Percentiles rank a stretch among this genome's conserved stretches.
Evolutionary conservation across 148 eudicot species (phyloP).

Genomic region (Bassia scoparia): DNA sequence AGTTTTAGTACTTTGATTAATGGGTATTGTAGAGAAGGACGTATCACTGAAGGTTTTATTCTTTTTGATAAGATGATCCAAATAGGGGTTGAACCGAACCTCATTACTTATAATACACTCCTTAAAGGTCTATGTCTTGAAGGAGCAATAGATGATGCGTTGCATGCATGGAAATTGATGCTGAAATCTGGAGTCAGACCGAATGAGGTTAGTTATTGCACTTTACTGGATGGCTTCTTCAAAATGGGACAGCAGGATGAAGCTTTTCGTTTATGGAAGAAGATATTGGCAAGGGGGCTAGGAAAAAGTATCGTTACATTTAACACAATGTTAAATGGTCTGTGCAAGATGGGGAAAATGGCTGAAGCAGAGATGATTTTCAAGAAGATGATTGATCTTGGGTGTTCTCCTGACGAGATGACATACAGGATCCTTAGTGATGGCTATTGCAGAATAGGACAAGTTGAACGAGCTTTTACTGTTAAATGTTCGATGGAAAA

Average conservation of each 20-base stretch:
- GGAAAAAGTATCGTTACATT: slow-evolving; percentile 36
- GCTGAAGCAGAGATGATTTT: slow-evolving; percentile 57
- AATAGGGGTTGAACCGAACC: slow-evolving; percentile 42
- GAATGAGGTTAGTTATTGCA: slow-evolving; percentile 64
- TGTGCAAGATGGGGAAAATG: slow-evolving; percentile 70
- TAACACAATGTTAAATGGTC: slow-evolving; percentile 72
- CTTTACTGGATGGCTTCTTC: slow-evolving; percentile 60
- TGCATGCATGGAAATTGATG: slow-evolving; percentile 51
- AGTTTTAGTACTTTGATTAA: slow-evolving; percentile 69
- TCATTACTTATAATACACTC: slow-evolving; percentile 69
- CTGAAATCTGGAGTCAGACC: slow-evolving; percentile 52
- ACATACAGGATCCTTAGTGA: slow-evolving; percentile 53
- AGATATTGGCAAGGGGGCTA: slow-evolving; percentile 46
- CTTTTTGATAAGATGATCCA: slow-evolving; percentile 58
- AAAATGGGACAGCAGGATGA: slow-evolving; percentile 42
- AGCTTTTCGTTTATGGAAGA: slow-evolving; percentile 63
- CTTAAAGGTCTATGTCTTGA: slow-evolving; percentile 57
- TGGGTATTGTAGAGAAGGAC: slow-evolving; percentile 59
- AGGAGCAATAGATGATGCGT: slow-evolving; percentile 47
- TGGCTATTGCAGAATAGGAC: slow-evolving; percentile 56
- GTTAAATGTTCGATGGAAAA: slow-evolving; percentile 50
- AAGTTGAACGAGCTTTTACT: slow-evolving; percentile 43
- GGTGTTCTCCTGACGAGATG: slow-evolving; percentile 59
- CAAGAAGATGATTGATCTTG: slow-evolving; percentile 57
- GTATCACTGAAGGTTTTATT: slow-evolving; percentile 44